Evolutionary conservation across 306 rosid genomes (phyloP).

Genomic region (Alnus rubra): DNA sequence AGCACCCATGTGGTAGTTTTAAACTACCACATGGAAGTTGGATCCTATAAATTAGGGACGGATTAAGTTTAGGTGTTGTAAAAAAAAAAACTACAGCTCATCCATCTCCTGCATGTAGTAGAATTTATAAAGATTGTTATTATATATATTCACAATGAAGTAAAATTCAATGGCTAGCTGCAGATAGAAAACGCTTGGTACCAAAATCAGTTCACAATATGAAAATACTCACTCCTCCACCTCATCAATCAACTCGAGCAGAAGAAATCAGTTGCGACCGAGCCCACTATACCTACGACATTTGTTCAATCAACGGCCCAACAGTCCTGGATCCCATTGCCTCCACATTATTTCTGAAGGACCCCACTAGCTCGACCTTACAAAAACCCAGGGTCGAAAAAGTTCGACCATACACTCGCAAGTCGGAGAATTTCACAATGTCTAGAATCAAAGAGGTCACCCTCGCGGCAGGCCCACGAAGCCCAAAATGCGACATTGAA

Average conservation of each 20-base stretch:
- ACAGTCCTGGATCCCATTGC: conserved; percentile 41
- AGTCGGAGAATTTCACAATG: conserved; percentile 31
- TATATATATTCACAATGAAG: too few relatives aligned
- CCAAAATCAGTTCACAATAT: neutral
- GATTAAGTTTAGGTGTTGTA: too few relatives aligned
- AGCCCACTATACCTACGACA: conserved; percentile 35
- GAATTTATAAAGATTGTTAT: too few relatives aligned
- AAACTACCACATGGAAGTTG: too few relatives aligned
- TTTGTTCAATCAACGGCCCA: conserved; percentile 38
- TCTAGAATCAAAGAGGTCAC: conserved; percentile 32
- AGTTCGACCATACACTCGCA: conserved; percentile 47
- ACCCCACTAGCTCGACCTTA: conserved; percentile 7
- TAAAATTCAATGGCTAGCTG: neutral
- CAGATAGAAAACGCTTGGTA: neutral
- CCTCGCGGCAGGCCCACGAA: conserved; percentile 33
- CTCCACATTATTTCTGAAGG: conserved; percentile 35
- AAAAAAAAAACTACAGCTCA: too few relatives aligned
- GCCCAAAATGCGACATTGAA: conserved; percentile 33
- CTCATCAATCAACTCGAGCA: too few relatives aligned
- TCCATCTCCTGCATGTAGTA: too few relatives aligned
- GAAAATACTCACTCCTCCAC: neutral
- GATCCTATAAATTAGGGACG: too few relatives aligned
- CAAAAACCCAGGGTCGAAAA: conserved; percentile 17
- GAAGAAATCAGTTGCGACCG: conserved; percentile 39
- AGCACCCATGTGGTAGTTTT: too few relatives aligned